Evolutionary conservation across 306 rosid species (phyloP).

Genomic region (Lathyrus tuberosus): DNA sequence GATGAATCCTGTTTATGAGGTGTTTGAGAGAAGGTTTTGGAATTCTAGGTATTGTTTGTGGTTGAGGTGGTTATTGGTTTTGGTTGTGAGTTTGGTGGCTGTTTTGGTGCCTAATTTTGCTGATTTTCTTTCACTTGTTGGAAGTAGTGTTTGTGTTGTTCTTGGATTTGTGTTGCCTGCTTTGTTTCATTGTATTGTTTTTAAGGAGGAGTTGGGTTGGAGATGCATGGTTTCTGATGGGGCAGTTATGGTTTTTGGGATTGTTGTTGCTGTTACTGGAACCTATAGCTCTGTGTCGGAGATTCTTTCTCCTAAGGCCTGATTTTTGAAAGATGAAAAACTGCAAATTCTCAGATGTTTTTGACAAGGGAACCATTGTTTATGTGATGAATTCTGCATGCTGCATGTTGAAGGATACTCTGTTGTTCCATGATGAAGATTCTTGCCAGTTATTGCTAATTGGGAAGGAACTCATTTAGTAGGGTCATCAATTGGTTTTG

Average conservation of each 20-base stretch:
- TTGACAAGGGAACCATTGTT: slow-evolving; percentile 38
- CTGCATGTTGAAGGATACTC: slow-evolving; percentile 39
- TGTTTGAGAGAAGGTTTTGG: slow-evolving; percentile 64
- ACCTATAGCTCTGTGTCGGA: slow-evolving; percentile 54
- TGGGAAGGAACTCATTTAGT: too few species aligned
- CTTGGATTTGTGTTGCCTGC: slow-evolving; percentile 76
- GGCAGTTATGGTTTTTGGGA: slow-evolving; percentile 52
- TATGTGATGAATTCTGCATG: slow-evolving; percentile 32
- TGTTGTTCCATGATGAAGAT: slow-evolving; percentile 39
- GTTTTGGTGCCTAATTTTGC: slow-evolving; percentile 79
- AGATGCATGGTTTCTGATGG: slow-evolving; percentile 50
- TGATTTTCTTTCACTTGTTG: slow-evolving; percentile 71
- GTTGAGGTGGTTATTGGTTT: slow-evolving; percentile 70
- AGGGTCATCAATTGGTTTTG: neutral
- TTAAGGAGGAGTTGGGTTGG: slow-evolving; percentile 71
- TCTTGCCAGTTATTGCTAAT: neutral
- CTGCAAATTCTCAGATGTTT: slow-evolving; percentile 1
- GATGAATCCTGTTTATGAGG: slow-evolving; percentile 87
- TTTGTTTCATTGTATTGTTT: slow-evolving; percentile 62
- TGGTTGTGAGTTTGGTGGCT: slow-evolving; percentile 63
- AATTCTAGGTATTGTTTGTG: slow-evolving; percentile 60
- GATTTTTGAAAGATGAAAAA: slow-evolving; percentile 19
- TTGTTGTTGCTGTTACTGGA: slow-evolving; percentile 55
- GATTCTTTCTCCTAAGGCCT: slow-evolving; percentile 59
- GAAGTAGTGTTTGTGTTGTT: slow-evolving; percentile 70